Conservation (phyloP, 371 early-diverging fungal genomes). For the Chytridium lagenaria region DNA sequence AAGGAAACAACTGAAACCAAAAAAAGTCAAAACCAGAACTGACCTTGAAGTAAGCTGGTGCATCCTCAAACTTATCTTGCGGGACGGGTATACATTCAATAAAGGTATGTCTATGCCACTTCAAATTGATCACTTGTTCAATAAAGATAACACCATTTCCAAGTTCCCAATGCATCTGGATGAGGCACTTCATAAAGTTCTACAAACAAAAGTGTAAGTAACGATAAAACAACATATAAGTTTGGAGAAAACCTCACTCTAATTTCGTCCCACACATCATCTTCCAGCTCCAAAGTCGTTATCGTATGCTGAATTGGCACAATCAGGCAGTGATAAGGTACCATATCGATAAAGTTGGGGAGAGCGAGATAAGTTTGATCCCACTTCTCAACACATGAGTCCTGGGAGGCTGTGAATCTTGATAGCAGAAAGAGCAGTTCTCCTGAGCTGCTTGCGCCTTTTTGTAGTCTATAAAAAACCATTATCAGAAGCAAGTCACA, state of each 20-base stretch:
- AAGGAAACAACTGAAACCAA: neutral
- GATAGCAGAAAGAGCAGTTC: slow-evolving; percentile 80
- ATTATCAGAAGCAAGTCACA: neutral
- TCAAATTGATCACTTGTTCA: slow-evolving; percentile 81
- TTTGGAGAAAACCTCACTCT: neutral
- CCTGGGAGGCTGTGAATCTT: slow-evolving; percentile 69
- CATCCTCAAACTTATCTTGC: slow-evolving; percentile 71
- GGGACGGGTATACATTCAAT: slow-evolving; percentile 95
- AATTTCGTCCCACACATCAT: slow-evolving; percentile 92
- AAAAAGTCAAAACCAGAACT: neutral
- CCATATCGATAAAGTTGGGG: slow-evolving; percentile 74
- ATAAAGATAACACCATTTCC: slow-evolving; percentile 80
- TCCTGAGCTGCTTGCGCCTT: slow-evolving; percentile 70
- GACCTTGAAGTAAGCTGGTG: slow-evolving; percentile 84
- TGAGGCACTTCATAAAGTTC: slow-evolving; percentile 94
- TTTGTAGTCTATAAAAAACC: slow-evolving; percentile 63
- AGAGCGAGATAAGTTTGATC: slow-evolving; percentile 79
- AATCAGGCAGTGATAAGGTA: slow-evolving; percentile 87
- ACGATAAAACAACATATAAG: neutral
- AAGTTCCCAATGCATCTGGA: slow-evolving; percentile 81
- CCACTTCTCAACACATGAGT: slow-evolving; percentile 81
- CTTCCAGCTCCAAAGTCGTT: slow-evolving; percentile 85
- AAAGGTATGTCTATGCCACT: slow-evolving; percentile 78
- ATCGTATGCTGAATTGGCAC: slow-evolving; percentile 86
- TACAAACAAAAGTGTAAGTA: slow-evolving; percentile 32